Conservation (phyloP, 495 filamentous ascomycete species). For the Podospora australis region DNA sequence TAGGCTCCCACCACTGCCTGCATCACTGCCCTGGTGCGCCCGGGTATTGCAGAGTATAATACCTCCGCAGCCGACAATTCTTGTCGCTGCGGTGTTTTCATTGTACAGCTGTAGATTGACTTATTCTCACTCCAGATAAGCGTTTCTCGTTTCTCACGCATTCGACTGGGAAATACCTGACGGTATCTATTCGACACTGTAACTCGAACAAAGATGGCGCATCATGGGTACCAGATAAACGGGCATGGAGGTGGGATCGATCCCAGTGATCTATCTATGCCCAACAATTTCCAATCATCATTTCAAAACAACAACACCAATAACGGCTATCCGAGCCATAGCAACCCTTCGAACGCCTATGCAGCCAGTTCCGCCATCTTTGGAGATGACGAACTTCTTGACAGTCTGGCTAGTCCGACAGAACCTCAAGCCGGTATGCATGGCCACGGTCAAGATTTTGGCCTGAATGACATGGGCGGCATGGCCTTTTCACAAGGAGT, state of each 20-base stretch:
- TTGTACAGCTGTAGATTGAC: too few species aligned
- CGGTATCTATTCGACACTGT: not conserved
- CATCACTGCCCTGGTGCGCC: too few species aligned
- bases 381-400: slow-evolving; percentile 59
- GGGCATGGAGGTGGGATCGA: slow-evolving; percentile 63
- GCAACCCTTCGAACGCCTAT: slow-evolving; percentile 31
- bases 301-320: slow-evolving; percentile 34
- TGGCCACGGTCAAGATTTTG: slow-evolving; percentile 44
- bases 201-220: slow-evolving; percentile 36
- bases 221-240: slow-evolving; percentile 62
- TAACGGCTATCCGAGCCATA: slow-evolving; percentile 22
- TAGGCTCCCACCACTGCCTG: too few species aligned
- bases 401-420: slow-evolving; percentile 41
- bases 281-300: slow-evolving; percentile 30
- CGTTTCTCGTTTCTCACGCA: too few species aligned
- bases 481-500: slow-evolving; percentile 40
- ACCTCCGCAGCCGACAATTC: too few species aligned
- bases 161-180: too few species aligned
- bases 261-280: slow-evolving; percentile 78
- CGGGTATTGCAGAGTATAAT: too few species aligned
- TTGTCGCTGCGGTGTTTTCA: too few species aligned
- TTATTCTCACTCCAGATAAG: too few species aligned
- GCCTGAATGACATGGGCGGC: slow-evolving; percentile 36
- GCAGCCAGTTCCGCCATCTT: too few species aligned
- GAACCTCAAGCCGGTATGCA: slow-evolving; percentile 41